A percentile compares a stretch with the other conserved stretches of the same genome.
Conservation (phyloP, 768 basidiomycete species). For the Phlebiopsis flavidoalba region DNA sequence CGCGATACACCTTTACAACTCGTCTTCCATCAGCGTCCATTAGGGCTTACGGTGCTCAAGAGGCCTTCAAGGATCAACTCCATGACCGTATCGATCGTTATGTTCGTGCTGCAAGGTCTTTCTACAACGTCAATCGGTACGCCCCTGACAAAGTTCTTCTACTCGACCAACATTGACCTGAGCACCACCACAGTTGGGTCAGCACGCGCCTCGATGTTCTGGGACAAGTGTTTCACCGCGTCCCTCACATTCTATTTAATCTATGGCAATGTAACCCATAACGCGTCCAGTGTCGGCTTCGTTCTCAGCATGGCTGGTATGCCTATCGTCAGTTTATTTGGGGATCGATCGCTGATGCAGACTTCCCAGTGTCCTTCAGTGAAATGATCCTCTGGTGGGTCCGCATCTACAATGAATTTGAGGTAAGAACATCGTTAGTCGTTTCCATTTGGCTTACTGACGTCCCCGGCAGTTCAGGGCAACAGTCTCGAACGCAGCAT, state of each 20-base stretch:
- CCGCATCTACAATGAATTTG: slow-evolving; percentile 38
- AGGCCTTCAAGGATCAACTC: slow-evolving; percentile 36
- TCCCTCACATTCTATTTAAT: slow-evolving; percentile 48
- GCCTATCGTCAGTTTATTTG: background rate
- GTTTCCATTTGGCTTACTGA: background rate
- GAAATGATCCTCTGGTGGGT: slow-evolving; percentile 52
- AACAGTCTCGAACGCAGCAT: slow-evolving; percentile 42
- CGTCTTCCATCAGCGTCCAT: slow-evolving; percentile 34
- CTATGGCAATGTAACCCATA: slow-evolving; percentile 39
- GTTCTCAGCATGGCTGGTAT: slow-evolving; percentile 36
- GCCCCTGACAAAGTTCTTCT: background rate
- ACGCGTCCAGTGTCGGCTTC: slow-evolving; percentile 36
- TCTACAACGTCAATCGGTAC: slow-evolving; percentile 45
- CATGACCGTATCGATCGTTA: slow-evolving; percentile 44
- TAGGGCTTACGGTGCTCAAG: slow-evolving; percentile 53
- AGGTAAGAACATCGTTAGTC: slow-evolving; percentile 15
- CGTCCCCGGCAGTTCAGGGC: background rate
- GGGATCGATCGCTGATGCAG: background rate
- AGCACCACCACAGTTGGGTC: slow-evolving; percentile 20
- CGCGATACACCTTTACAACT: background rate
- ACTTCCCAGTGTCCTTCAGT: slow-evolving; percentile 43
- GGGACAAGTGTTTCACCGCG: slow-evolving; percentile 45
- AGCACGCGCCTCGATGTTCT: slow-evolving; percentile 50
- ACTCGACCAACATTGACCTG: background rate
- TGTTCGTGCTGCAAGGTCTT: slow-evolving; percentile 33